Percentiles rank a stretch among this genome's conserved stretches.
These are phyloP conservation scores for Pulicaria dysenterica DNA, from an alignment of 129 eudicot genomes.

Conservation along the genomic window DNA sequence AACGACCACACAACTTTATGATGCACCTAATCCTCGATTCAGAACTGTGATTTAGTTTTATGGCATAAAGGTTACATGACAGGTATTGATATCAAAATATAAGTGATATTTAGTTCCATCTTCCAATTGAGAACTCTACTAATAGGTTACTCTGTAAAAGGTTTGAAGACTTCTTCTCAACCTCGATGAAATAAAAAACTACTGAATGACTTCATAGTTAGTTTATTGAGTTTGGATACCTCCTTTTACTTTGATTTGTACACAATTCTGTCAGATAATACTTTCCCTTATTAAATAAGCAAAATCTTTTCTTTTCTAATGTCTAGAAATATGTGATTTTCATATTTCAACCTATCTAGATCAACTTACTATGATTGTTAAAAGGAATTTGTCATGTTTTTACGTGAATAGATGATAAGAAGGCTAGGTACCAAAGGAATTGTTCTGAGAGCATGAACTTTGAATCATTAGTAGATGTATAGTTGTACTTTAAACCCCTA, in stretches of 20 bases:
- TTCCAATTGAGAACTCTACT: background rate
- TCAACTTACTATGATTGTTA: background rate
- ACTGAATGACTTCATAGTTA: conserved; percentile 12
- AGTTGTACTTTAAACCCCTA: background rate
- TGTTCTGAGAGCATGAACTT: background rate
- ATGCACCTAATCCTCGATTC: background rate
- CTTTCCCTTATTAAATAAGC: background rate
- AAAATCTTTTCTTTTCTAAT: background rate
- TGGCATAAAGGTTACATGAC: background rate
- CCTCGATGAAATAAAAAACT: background rate
- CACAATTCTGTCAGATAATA: background rate
- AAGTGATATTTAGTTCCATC: background rate
- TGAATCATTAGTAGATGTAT: background rate
- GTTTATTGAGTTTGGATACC: background rate
- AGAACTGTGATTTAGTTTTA: background rate
- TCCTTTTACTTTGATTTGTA: background rate
- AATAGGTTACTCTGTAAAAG: background rate
- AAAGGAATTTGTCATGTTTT: conserved; percentile 1
- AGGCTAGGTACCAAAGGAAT: background rate
- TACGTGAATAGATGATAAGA: conserved; percentile 1
- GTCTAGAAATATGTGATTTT: background rate
- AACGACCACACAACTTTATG: background rate
- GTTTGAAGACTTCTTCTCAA: background rate
- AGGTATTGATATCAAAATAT: background rate
- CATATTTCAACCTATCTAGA: background rate